Evolutionary conservation across 345 rosid species (phyloP).

Genomic region (Populus ilicifolia): DNA sequence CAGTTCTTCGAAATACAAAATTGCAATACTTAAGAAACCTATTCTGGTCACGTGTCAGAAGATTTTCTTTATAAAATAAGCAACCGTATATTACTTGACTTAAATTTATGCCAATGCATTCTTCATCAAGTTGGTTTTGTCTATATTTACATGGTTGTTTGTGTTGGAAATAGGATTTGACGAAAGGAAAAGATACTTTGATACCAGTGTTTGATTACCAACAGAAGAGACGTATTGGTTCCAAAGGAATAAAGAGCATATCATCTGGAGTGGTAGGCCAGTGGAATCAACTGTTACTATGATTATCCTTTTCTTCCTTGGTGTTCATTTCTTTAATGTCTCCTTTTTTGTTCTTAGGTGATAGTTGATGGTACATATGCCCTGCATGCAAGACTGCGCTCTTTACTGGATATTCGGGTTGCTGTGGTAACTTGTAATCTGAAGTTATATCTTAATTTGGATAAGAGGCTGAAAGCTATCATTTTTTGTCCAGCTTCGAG

Average conservation of each 20-base stretch:
- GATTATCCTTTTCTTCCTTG: conserved; percentile 11
- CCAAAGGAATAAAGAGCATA: conserved; percentile 54
- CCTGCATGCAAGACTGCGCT: conserved; percentile 84
- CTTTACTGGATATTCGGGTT: conserved; percentile 96
- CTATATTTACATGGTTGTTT: conserved; percentile 11
- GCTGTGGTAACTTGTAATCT: conserved; percentile 67
- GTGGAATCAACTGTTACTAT: background rate
- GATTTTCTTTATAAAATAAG: background rate
- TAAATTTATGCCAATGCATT: background rate
- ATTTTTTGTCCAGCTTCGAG: conserved; percentile 1
- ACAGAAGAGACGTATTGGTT: conserved; percentile 58
- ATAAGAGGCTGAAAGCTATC: background rate
- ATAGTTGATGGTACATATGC: conserved; percentile 99
- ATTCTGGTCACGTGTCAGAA: background rate
- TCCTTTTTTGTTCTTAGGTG: conserved; percentile 44
- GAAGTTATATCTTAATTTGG: conserved; percentile 1
- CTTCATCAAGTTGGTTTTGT: background rate
- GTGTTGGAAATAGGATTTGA: conserved; percentile 62
- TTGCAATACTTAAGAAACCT: background rate
- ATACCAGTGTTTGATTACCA: conserved; percentile 90
- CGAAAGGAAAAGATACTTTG: conserved; percentile 60
- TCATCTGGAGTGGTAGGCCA: conserved; percentile 76
- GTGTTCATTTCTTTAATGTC: conserved; percentile 13
- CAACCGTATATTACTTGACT: too few species aligned
- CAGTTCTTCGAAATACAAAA: background rate